Conservation (phyloP, 2,329 filamentous ascomycete species). For the Verticillium longisporum region DNA sequence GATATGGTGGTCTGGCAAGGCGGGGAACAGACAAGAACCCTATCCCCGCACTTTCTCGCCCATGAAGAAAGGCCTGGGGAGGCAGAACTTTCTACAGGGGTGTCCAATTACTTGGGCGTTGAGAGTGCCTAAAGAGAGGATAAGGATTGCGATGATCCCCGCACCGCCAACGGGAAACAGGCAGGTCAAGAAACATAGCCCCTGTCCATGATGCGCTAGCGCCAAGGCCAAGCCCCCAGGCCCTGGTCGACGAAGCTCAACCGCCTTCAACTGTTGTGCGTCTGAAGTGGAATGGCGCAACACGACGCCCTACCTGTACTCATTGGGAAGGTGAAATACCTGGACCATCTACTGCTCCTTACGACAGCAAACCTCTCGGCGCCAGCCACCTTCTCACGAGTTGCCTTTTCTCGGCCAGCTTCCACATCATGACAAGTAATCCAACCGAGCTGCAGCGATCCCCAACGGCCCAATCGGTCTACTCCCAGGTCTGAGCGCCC, state of each 20-base stretch:
- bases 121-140: not conserved
- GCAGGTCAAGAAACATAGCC: not conserved
- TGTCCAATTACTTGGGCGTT: not conserved
- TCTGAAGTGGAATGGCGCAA: not conserved
- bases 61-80: not conserved
- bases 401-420: not conserved
- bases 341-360: not conserved
- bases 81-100: too few species aligned
- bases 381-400: not conserved
- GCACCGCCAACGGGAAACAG: constrained; percentile 1
- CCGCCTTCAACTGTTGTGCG: not conserved
- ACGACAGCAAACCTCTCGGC: too few species aligned
- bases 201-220: not conserved
- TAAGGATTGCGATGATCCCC: not conserved
- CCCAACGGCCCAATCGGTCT: not conserved
- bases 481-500: not conserved
- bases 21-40: not conserved
- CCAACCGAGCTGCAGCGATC: not conserved
- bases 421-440: not conserved
- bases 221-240: not conserved
- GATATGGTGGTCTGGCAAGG: not conserved
- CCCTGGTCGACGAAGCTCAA: not conserved
- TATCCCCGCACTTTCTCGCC: not conserved
- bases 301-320: not conserved
- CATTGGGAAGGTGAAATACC: not conserved